These are phyloP conservation scores for Turnera subulata DNA, from an alignment of 345 rosid genomes.

Conservation along the genomic window DNA sequence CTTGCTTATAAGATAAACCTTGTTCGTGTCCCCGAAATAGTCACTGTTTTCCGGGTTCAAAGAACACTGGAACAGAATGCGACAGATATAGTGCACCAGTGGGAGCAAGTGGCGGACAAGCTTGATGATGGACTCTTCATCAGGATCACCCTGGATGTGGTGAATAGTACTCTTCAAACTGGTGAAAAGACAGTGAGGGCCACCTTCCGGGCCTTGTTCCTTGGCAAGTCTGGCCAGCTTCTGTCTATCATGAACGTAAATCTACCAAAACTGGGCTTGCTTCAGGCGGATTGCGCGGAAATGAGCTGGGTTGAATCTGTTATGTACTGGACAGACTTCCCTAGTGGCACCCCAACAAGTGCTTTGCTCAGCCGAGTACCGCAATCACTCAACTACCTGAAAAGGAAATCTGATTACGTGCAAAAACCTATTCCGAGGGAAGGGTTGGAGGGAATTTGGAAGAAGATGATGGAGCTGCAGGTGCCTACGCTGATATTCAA, in stretches of 20 bases:
- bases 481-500: constrained; percentile 4
- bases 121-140: constrained; percentile 9
- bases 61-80: constrained; percentile 7
- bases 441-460: constrained; percentile 17
- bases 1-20: constrained; percentile 7
- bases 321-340: constrained; percentile 17
- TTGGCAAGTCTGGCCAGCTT: constrained; percentile 1
- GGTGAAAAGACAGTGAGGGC: constrained; percentile 4
- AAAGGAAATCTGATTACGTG: constrained; percentile 30
- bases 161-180: background rate
- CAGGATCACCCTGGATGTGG: background rate
- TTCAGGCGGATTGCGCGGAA: background rate
- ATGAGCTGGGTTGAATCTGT: constrained; percentile 13
- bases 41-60: constrained; percentile 7
- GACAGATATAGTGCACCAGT: constrained; percentile 9
- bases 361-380: constrained; percentile 18
- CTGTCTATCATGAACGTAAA: constrained; percentile 3
- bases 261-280: constrained; percentile 10
- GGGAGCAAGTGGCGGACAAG: constrained; percentile 7
- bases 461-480: constrained; percentile 18
- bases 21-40: constrained; percentile 10
- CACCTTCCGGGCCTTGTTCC: constrained; percentile 1
- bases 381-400: background rate
- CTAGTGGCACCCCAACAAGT: constrained; percentile 4
- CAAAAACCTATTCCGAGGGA: constrained; percentile 16